Evolutionary conservation across 2,329 filamentous ascomycete genomes (phyloP), one percentile per base, ranked within the genome.

Genomic region (Ascochyta fabae): DNA sequence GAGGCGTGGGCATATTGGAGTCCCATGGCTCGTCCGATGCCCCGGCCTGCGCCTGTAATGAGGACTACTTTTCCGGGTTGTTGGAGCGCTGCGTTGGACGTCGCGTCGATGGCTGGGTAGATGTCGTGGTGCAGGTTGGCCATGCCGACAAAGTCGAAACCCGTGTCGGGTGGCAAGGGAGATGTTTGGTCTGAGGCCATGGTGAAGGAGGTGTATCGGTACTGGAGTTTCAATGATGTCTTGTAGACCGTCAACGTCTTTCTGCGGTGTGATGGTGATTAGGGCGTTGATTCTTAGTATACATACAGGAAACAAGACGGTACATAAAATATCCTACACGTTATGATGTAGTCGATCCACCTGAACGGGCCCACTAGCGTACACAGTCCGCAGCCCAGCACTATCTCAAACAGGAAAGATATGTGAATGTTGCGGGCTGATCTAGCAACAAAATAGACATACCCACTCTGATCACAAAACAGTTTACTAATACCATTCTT

Each of bases 1-100:
- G 82, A 81, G 4, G 84, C 84, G 60, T 74, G 74, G 19, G 84
- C 85, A 62, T 81, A 88, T 9, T 82, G 80, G n/a, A 83, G 65
- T 1, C 84, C 84, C 3, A 80, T 83, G 13, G 80, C 78, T 3
- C 75, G 75, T 6, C 86, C 85, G 33, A 86, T 79, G 3, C 84
- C 84, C 35, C 79, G 81, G 3, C 80, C 82, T 0, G 80, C 84
- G 8, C 84, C 85, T 0, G 80, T 84, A 46, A 88, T 80, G 53
- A 88, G 77, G 41, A 83, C 73, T 4, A 72, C 65, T 58, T 78
- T 78, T 29, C 75, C 75, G 10, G 58, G 29, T 22, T 69, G 65
- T 15, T 62, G 46, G 27, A 81, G 76, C 56, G 80, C 62, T 6
- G 41, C 44, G 33, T 70, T 65, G 26, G 76, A 74, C 16, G 65